Percentiles rank a stretch among this genome's conserved stretches.
These are phyloP conservation scores for Acorus gramineus DNA, from an alignment of 106 monocot species.

Conservation along the genomic window DNA sequence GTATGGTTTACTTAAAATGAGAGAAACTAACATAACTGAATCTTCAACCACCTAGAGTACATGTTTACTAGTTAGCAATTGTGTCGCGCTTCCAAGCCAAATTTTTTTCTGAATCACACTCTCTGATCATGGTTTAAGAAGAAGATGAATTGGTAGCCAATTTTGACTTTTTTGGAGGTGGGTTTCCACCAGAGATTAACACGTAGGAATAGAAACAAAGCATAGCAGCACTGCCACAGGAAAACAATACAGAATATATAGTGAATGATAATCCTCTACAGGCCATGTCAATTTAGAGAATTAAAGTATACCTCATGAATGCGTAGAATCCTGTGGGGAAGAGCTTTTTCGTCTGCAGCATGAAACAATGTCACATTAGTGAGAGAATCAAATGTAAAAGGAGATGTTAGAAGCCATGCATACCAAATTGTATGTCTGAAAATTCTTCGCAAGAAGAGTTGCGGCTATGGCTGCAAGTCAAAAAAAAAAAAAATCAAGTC, in stretches of 20 bases:
- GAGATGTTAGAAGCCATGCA: neutral
- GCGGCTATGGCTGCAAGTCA: slow-evolving; percentile 35
- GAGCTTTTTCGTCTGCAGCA: slow-evolving; percentile 42
- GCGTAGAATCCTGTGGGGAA: slow-evolving; percentile 41
- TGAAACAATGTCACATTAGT: neutral
- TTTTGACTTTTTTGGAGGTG: slow-evolving; percentile 21
- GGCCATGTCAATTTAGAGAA: neutral
- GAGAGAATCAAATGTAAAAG: slow-evolving; percentile 3
- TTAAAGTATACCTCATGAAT: slow-evolving; percentile 28
- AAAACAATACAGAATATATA: neutral
- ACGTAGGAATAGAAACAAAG: slow-evolving; percentile 58
- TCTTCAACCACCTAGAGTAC: no score
- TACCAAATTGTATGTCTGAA: slow-evolving; percentile 31
- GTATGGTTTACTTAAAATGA: no score
- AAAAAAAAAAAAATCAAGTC: neutral
- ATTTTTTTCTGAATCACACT: no score
- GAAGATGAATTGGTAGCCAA: no score
- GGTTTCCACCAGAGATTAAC: slow-evolving; percentile 56
- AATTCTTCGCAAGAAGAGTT: slow-evolving; percentile 31
- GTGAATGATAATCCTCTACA: no score
- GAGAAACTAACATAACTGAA: no score
- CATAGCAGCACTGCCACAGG: slow-evolving; percentile 39
- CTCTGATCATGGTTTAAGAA: no score
- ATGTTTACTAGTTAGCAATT: no score
- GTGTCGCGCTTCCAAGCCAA: no score